A percentile compares a stretch with the other conserved stretches of the same genome.
These are phyloP conservation scores for Bauhinia variegata DNA, from an alignment of 306 rosid species.

Conservation along the genomic window DNA sequence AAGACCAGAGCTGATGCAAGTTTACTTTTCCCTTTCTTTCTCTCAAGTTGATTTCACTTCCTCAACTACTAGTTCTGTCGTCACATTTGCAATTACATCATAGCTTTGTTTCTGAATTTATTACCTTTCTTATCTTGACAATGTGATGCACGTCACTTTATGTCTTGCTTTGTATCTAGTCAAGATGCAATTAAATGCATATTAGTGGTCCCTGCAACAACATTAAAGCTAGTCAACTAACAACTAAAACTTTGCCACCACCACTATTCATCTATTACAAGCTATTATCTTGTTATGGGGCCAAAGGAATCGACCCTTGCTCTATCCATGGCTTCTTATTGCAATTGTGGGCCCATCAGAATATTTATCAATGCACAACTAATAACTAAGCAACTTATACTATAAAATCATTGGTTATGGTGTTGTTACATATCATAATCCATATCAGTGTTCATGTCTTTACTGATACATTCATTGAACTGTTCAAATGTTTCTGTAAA, in stretches of 20 bases:
- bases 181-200: constrained; percentile 41
- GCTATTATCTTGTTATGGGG: constrained; percentile 39
- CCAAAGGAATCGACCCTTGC: constrained; percentile 39
- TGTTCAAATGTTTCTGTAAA: neutral
- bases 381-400: constrained; percentile 26
- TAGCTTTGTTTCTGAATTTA: constrained; percentile 12
- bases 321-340: constrained; percentile 12
- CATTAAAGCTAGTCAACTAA: constrained; percentile 39
- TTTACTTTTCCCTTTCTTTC: constrained; percentile 26
- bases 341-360: constrained; percentile 40
- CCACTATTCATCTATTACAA: constrained; percentile 38
- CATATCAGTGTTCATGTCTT: neutral
- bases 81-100: no score
- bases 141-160: constrained; percentile 26
- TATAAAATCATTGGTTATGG: constrained; percentile 32
- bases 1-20: constrained; percentile 27
- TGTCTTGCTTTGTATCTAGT: constrained; percentile 34
- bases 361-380: constrained; percentile 20
- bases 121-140: constrained; percentile 20
- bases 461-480: neutral
- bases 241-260: constrained; percentile 30
- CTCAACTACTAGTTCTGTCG: no score
- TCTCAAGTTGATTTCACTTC: constrained; percentile 27
- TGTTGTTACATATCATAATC: constrained; percentile 37
- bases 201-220: constrained; percentile 38